Evolutionary conservation across 306 rosid genomes (phyloP), one percentile per base, ranked within the genome.

Genomic region (Lathyrus sativus): DNA sequence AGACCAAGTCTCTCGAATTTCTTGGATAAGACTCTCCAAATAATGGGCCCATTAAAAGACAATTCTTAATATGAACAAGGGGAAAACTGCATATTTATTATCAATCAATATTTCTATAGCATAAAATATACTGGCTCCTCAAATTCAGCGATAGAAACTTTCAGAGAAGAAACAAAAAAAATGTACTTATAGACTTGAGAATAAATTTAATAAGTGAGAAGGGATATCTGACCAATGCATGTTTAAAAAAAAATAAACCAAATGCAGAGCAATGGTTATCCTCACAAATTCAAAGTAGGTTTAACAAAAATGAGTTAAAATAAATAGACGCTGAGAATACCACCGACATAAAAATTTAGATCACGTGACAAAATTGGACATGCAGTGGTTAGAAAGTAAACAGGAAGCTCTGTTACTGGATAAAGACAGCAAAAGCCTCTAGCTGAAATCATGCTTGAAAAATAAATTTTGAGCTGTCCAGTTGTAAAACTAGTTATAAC

Each of bases 401-500:
- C 57, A 28, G 12, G 69, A 41, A 55, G 68, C 45, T 46, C 33
- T 44, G 29, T 39, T 29, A 37, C 65, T 18, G 38, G 45, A 62
- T 62, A 22, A 62, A 68, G 54, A 60, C 35, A 50, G 60, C 46
- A 13, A 78, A 39, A 44, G 26, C 57, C 45, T 69, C 70, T 15
- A 63, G 50, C 65, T 45, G 41, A 42, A 54, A 63, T 51, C 26
- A 26, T 55, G 51, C 69, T 69, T 39, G 58, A 35, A 58, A 69
- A 69, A 50, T 13, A 58, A 39, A 13, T 24, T 18, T 18, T 24
- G 35, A 22, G 18, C 38, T 74, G 43, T 55, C 66, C 15, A 43
- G 28, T 60, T 59, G 39, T 54, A 53, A 74, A 70, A 79, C 15
- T 56, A 74, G 48, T 28, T 67, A 71, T 72, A 59, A 39, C 45